Percentiles rank a stretch among this genome's conserved stretches.
Conservation (phyloP, 2,329 filamentous ascomycete species). For the Plenodomus lindquistii region DNA sequence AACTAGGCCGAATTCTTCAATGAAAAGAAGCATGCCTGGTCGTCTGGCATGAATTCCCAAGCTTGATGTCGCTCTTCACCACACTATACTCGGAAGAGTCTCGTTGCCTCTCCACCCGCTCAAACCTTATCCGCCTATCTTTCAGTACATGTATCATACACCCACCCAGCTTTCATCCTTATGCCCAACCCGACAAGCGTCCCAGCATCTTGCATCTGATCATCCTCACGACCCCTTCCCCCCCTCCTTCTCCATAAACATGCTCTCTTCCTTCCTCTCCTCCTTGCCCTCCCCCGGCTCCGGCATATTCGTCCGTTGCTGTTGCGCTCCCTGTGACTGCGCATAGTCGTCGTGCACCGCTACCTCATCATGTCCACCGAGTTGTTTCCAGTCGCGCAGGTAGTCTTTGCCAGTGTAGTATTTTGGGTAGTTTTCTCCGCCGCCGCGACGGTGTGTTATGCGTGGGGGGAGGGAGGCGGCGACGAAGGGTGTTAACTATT, state of each 20-base stretch:
- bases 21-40: too few relatives aligned
- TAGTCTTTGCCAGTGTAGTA: conserved; percentile 39
- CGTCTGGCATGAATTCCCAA: too few relatives aligned
- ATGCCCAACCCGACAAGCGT: background rate
- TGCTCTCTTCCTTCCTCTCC: too few relatives aligned
- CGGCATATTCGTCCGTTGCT: conserved; percentile 23
- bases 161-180: background rate
- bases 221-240: conserved; percentile 14
- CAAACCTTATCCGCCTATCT: too few relatives aligned
- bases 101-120: too few relatives aligned
- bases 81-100: too few relatives aligned
- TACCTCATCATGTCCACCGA: conserved; percentile 34
- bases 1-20: too few relatives aligned
- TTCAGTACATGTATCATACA: background rate
- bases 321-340: too few relatives aligned
- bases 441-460: conserved; percentile 7
- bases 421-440: conserved; percentile 25
- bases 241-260: background rate
- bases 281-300: conserved; percentile 32
- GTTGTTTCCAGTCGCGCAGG: conserved; percentile 38
- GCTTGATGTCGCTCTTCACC: too few relatives aligned
- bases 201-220: background rate
- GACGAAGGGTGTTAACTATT: conserved; percentile 79
- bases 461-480: conserved; percentile 59
- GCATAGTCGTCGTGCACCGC: conserved; percentile 5